Percentiles rank a stretch among this genome's conserved stretches.
These are phyloP conservation scores for Cyphellophora attinorum DNA, from an alignment of 2,329 filamentous ascomycete species.

Conservation along the genomic window DNA sequence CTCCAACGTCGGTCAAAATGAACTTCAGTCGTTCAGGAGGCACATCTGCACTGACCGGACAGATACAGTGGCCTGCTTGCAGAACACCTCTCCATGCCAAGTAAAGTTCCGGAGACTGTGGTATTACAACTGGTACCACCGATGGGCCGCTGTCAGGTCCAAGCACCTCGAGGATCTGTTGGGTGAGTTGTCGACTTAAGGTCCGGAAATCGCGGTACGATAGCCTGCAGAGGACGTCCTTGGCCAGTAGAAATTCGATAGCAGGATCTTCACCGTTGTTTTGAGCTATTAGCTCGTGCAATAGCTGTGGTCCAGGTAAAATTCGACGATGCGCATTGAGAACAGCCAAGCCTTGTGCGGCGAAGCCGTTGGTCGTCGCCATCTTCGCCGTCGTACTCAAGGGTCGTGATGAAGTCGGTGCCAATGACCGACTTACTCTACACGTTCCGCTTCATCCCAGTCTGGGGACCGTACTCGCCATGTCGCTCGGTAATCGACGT, in stretches of 20 bases:
- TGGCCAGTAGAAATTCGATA: conserved; percentile 52
- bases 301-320: conserved; percentile 45
- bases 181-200: conserved; percentile 28
- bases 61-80: conserved; percentile 76
- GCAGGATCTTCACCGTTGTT: conserved; percentile 36
- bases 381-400: too few species aligned
- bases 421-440: too few species aligned
- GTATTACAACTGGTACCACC: conserved; percentile 66
- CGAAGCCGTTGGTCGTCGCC: too few species aligned
- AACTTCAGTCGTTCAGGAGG: conserved; percentile 70
- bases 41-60: conserved; percentile 69
- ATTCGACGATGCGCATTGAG: conserved; percentile 45
- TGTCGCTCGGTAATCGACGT: too few species aligned
- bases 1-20: conserved; percentile 67
- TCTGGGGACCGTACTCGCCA: too few species aligned
- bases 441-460: too few species aligned
- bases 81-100: conserved; percentile 67
- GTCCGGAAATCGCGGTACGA: conserved; percentile 47
- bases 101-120: conserved; percentile 70
- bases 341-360: too few species aligned
- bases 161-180: conserved; percentile 11
- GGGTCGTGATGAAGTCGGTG: too few species aligned
- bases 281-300: conserved; percentile 54
- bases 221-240: conserved; percentile 37
- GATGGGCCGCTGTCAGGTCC: conserved; percentile 3